Evolutionary conservation across 2,329 filamentous ascomycete genomes (phyloP).

Genomic region (Penicillium sumatraense): DNA sequence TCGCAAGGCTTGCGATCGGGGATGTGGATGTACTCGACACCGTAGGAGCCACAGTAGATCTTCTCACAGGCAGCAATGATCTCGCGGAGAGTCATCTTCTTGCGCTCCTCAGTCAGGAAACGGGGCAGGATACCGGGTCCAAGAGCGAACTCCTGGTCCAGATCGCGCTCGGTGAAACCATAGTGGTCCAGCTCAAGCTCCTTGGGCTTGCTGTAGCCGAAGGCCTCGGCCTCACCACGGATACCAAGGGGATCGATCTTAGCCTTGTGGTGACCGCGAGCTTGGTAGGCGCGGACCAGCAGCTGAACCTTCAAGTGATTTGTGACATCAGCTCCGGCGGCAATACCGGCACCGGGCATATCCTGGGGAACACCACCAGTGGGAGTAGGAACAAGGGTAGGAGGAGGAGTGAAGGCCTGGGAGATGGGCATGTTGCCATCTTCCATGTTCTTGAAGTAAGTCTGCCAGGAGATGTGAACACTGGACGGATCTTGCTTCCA

Average conservation of each 20-base stretch:
- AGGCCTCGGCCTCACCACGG: constrained; percentile 79
- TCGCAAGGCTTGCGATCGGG: constrained; percentile 97
- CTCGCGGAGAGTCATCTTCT: constrained; percentile 96
- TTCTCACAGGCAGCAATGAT: constrained; percentile 92
- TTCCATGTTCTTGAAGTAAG: constrained; percentile 99
- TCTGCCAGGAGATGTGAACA: constrained; percentile 97
- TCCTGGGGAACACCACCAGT: constrained; percentile 76
- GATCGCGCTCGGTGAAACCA: constrained; percentile 90
- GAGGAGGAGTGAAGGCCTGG: constrained; percentile 94
- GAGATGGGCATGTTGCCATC: constrained; percentile 96
- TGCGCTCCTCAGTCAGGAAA: constrained; percentile 83
- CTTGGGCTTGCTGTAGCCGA: constrained; percentile 85
- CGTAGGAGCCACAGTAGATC: constrained; percentile 97
- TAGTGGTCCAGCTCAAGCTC: constrained; percentile 94
- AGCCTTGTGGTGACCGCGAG: constrained; percentile 96
- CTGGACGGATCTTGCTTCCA: constrained; percentile 94
- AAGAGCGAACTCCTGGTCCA: constrained; percentile 88
- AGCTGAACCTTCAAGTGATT: constrained; percentile 99
- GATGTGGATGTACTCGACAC: constrained; percentile 98
- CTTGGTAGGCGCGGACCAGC: constrained; percentile 95
- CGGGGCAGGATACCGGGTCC: constrained; percentile 93
- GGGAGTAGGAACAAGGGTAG: constrained; percentile 83
- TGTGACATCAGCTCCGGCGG: constrained; percentile 78
- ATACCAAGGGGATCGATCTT: constrained; percentile 96
- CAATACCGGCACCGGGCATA: constrained; percentile 70